Conservation (phyloP, 768 basidiomycete genomes). For the Serendipita indica region DNA sequence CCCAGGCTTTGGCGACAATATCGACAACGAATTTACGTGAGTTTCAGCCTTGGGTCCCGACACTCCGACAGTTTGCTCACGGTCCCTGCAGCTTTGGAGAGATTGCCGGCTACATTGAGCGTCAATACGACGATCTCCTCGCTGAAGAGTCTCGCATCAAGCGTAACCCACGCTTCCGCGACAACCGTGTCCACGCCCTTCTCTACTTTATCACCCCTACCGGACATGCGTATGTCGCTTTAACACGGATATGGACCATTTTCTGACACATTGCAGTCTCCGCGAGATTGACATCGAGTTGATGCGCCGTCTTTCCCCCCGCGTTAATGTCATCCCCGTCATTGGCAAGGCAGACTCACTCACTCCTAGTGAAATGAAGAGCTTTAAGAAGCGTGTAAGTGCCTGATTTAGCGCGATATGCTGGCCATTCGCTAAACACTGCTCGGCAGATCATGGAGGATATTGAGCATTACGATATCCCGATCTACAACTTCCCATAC, state of each 20-base stretch:
- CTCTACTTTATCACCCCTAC: conserved; percentile 98
- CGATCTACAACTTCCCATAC: conserved; percentile 99
- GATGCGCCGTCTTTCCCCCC: conserved; percentile 93
- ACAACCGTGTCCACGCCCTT: conserved; percentile 91
- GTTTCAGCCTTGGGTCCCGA: conserved; percentile 22
- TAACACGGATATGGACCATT: background rate
- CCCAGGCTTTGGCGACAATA: conserved; percentile 96
- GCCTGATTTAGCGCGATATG: conserved; percentile 11
- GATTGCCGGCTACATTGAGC: conserved; percentile 90
- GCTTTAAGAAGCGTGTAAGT: conserved; percentile 91
- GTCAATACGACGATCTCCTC: conserved; percentile 97
- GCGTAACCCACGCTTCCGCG: conserved; percentile 97
- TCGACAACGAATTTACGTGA: conserved; percentile 96
- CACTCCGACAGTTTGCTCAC: background rate
- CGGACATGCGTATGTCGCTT: conserved; percentile 70
- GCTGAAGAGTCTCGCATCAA: conserved; percentile 98
- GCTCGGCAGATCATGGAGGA: conserved; percentile 86
- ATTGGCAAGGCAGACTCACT: conserved; percentile 88
- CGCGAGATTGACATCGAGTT: conserved; percentile 98
- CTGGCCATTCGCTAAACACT: conserved; percentile 26
- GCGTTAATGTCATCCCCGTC: conserved; percentile 98
- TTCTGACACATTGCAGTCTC: conserved; percentile 26
- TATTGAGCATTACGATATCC: conserved; percentile 95
- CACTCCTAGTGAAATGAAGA: conserved; percentile 81
- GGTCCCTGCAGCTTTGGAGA: conserved; percentile 65